Base-by-base conservation (phyloP, 495 filamentous ascomycete genomes). In the Aspergillus asperescens region DNA sequence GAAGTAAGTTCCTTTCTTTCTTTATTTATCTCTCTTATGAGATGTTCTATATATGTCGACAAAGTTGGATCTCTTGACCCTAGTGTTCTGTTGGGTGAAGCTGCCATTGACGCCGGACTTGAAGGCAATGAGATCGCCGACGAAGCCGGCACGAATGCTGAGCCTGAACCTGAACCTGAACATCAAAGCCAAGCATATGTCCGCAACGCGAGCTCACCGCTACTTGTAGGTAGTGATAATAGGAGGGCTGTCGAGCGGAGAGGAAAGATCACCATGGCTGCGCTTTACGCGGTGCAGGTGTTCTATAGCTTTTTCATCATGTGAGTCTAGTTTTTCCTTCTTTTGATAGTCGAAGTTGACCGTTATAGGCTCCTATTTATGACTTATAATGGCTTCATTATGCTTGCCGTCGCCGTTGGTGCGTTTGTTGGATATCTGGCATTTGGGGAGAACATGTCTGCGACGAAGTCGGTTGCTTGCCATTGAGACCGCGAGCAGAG, bases 251-350 rank as follows among this genome's bases (percentile, higher is more conserved):
- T 75, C 48, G 72, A 75, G 60, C 68, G 75, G 62, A 79, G 73
- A 50, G 84, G 81, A n/a, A 89, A 85, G 67, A 60, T 89, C 50
- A 72, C 87, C 59, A 88, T 95, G 76, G 85, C 88, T 27, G 67
- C 80, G 16, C 73, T 99, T 56, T 99, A 99, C 72, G 93, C 84
- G 20, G 72, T 90, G 29, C 93, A 99, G 78, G 92, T 91, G 48
- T 99, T 96, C 63, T 99, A 99, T 72, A 92, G 90, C 42, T 96
- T 99, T 61, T 97, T 99, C 72, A 94, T 99, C 61, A 99, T 99
- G 93, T 97, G 62, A 35, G 44, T 47, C 16, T 5, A 84, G 90
- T 87, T 40, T n/a, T 41, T 10, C 44, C 12, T 18, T 32, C 7
- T 18, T 6, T 40, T 54, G 15, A 15, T 24, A n/a, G 9, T 28